Base-by-base conservation (phyloP, 306 rosid genomes). In the Styphnolobium japonicum region DNA sequence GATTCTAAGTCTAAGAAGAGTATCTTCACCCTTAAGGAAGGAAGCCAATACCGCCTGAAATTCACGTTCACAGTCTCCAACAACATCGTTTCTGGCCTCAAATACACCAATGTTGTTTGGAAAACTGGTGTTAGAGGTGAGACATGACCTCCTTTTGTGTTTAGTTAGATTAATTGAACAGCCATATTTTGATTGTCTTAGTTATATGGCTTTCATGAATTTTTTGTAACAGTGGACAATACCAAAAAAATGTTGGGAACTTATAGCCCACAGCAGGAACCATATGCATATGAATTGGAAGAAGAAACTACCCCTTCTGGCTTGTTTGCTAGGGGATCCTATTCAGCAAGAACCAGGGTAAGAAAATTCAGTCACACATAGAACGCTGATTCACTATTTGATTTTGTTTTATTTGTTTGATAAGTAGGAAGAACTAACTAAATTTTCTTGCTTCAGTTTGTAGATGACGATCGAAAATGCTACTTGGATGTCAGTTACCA, bases 381-480 rank as follows among this genome's bases (percentile, higher is more conserved):
- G 25, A 33, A 31, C 10, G 11, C 23, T 25, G 66, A 14, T 51
- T 61, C 63, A n/a, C 36, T 43, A 12, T 25, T 45, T 56, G 15
- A 16, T 71, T 2, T 10, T 63, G 2, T 11, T 64, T 10, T 29
- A n/a, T 16, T 61, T 16, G 40, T 57, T 43, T 57, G 8, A 18
- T 76, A 29, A 27, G 0, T 46, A 45, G 34, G 40, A 33, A 25
- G 42, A 72, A 72, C 5, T 71, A 22, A 76, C 60, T 73, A 18
- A 42, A 5, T 12, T 36, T 71, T 23, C 18, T 79, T 55, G 33
- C 25, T 75, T 21, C 89, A 94, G 98, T 94, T 92, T 83, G 86
- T 90, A 82, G 98, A 94, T 86, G 98, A 94, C 78, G 98, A 94
- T 89, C 85, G 90, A 46, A 92, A 90, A 81, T 92, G 97, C 89